Conservation (phyloP, 805 yeast genomes). For the Teunomyces atbi region DNA sequence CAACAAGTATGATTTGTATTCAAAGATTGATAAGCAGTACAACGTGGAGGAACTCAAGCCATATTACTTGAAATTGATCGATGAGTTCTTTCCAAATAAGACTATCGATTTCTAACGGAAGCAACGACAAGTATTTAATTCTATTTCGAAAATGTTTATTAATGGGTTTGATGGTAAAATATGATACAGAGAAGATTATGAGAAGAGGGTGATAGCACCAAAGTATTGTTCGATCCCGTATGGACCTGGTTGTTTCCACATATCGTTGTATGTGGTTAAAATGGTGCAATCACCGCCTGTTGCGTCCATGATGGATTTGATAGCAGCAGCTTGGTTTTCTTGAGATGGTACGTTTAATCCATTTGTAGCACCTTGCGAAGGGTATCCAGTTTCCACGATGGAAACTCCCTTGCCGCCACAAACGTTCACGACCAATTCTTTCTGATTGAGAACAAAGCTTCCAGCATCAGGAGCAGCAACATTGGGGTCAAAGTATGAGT, state of each 20-base stretch:
- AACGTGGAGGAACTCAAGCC: constrained; percentile 52
- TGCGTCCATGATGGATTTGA: constrained; percentile 57
- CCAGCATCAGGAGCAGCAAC: constrained; percentile 71
- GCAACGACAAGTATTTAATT: background rate
- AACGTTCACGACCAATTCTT: constrained; percentile 46
- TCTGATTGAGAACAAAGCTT: constrained; percentile 62
- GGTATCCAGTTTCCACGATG: constrained; percentile 90
- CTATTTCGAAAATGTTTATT: constrained; percentile 1
- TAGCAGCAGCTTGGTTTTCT: constrained; percentile 71
- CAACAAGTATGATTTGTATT: constrained; percentile 67
- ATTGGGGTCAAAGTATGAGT: constrained; percentile 73
- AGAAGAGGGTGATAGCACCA: constrained; percentile 54
- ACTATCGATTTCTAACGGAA: constrained; percentile 49
- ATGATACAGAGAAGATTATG: constrained; percentile 8
- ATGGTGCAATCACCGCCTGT: constrained; percentile 64
- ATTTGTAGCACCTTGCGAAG: constrained; percentile 66
- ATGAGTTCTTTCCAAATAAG: constrained; percentile 62
- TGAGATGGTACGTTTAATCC: constrained; percentile 72
- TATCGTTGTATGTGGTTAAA: constrained; percentile 77
- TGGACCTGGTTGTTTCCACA: constrained; percentile 83
- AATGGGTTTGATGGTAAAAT: background rate
- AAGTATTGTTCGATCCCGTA: constrained; percentile 86
- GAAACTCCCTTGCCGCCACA: constrained; percentile 58
- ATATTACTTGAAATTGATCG: constrained; percentile 61
- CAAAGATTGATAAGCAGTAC: constrained; percentile 52